These are phyloP conservation scores for Sporothrix pallida DNA, from an alignment of 2,329 filamentous ascomycete genomes.

Conservation along the genomic window DNA sequence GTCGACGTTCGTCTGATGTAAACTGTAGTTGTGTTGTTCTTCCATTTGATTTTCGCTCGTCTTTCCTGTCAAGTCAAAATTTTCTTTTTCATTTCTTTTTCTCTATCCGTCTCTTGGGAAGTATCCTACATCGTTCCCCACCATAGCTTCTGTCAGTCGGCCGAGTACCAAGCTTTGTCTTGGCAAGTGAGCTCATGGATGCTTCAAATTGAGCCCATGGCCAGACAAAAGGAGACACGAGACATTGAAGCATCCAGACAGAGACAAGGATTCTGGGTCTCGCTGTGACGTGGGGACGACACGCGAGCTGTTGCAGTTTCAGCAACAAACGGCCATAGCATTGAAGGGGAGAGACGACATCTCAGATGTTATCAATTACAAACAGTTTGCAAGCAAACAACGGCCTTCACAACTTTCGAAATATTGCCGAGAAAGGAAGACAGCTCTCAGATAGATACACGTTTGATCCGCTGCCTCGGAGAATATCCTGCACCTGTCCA, in stretches of 20 bases:
- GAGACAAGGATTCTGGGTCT: neutral
- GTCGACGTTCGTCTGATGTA: neutral
- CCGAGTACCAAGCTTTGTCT: conserved; percentile 19
- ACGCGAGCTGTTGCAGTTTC: conserved; percentile 22
- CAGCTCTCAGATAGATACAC: neutral
- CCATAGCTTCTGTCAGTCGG: neutral
- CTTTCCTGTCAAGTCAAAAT: neutral
- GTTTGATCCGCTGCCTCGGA: conserved; percentile 20
- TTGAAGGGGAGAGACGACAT: neutral
- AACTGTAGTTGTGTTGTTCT: neutral
- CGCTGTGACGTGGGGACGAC: neutral
- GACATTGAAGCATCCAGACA: neutral
- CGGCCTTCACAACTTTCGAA: neutral
- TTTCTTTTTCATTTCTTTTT: neutral
- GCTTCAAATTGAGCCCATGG: neutral
- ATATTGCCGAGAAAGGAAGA: conserved; percentile 4
- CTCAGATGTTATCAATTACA: neutral
- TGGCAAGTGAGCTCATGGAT: neutral
- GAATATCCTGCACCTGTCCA: neutral
- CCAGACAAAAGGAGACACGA: neutral
- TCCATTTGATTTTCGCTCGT: neutral
- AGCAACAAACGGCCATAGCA: neutral
- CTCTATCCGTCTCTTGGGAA: neutral
- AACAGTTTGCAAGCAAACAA: neutral
- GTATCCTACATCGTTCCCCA: too few species aligned